These are phyloP conservation scores for Penicillium bovifimosum DNA, from an alignment of 495 filamentous ascomycete species.

Conservation along the genomic window DNA sequence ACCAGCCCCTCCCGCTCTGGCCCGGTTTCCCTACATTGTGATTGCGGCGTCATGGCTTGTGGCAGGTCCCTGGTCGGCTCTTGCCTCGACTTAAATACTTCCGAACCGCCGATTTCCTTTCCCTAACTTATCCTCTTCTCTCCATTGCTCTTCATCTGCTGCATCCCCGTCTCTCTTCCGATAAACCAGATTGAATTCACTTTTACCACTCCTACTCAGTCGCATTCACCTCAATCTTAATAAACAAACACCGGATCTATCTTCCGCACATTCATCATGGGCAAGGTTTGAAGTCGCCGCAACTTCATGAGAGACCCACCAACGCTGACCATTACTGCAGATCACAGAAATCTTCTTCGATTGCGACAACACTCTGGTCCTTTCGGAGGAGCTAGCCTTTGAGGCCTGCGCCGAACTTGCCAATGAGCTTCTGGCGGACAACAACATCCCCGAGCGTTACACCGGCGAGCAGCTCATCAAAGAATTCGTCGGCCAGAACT, in stretches of 20 bases:
- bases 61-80: background rate
- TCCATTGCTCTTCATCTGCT: background rate
- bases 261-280: slow-evolving; percentile 34
- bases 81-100: slow-evolving; percentile 12
- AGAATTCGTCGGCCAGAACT: slow-evolving; percentile 95
- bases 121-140: background rate
- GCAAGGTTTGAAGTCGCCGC: slow-evolving; percentile 31
- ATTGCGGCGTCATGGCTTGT: slow-evolving; percentile 18
- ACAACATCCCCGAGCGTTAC: slow-evolving; percentile 64
- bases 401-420: slow-evolving; percentile 89
- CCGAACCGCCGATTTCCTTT: background rate
- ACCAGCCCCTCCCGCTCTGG: slow-evolving; percentile 16
- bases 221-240: background rate
- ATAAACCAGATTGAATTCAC: background rate
- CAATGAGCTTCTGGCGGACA: slow-evolving; percentile 77
- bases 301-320: slow-evolving; percentile 6
- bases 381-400: slow-evolving; percentile 88
- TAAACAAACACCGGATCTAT: slow-evolving; percentile 8
- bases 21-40: slow-evolving; percentile 7
- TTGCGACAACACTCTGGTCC: slow-evolving; percentile 96
- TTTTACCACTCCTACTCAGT: background rate
- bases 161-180: slow-evolving; percentile 3
- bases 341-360: slow-evolving; percentile 85
- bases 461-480: slow-evolving; percentile 71
- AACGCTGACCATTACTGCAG: slow-evolving; percentile 37